These are phyloP conservation scores for Wickerhamomyces rabaulensis DNA, from an alignment of 805 yeast genomes.

Conservation along the genomic window DNA sequence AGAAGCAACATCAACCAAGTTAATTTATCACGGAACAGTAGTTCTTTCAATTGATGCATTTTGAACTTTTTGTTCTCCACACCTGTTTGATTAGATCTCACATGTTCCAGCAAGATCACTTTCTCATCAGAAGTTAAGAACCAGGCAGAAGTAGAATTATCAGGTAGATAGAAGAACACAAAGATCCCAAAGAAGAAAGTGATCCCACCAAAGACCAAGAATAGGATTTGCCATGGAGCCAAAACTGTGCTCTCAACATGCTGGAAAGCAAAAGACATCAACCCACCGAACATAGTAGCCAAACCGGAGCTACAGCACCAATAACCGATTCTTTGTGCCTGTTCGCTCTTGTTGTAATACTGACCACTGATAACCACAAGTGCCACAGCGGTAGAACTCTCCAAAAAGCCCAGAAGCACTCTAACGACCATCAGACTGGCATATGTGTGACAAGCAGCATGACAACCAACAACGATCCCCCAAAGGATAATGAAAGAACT, in stretches of 20 bases:
- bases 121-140: conserved; percentile 36
- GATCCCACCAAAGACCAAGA: conserved; percentile 46
- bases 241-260: conserved; percentile 36
- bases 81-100: conserved; percentile 41
- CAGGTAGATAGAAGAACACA: conserved; percentile 41
- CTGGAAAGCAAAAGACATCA: conserved; percentile 46
- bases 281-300: conserved; percentile 39
- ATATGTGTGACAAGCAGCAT: conserved; percentile 44
- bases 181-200: conserved; percentile 44
- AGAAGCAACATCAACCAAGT: conserved; percentile 41
- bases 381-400: conserved; percentile 49
- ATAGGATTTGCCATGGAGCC: conserved; percentile 53
- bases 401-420: conserved; percentile 45
- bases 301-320: conserved; percentile 53
- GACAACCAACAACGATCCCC: conserved; percentile 45
- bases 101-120: conserved; percentile 31
- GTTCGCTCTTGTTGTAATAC: conserved; percentile 52
- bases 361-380: conserved; percentile 49
- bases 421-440: conserved; percentile 49
- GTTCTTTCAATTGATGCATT: conserved; percentile 35
- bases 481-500: conserved; percentile 40
- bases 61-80: conserved; percentile 40
- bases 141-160: conserved; percentile 32
- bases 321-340: conserved; percentile 45
- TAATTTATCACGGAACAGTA: conserved; percentile 35